Percentiles rank a stretch among this genome's conserved stretches.
Conservation (phyloP, 441 rosid species). For the Populus tomentosa region DNA sequence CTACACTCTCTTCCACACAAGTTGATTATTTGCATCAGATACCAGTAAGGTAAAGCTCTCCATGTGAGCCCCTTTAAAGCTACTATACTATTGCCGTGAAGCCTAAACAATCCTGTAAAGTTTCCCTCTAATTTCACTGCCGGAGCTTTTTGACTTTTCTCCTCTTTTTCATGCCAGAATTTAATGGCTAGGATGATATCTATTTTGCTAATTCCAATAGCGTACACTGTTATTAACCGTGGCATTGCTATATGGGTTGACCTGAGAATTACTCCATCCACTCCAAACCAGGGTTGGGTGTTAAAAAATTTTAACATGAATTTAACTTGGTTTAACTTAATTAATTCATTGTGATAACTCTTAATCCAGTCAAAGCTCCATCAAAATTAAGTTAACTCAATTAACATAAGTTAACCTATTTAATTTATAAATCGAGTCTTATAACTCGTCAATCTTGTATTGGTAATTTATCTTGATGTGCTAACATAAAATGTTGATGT, state of each 20-base stretch:
- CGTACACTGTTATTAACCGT: too few species aligned
- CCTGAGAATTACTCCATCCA: fast-evolving
- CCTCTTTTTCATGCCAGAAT: not conserved
- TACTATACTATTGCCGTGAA: not conserved
- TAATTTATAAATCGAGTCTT: fast-evolving
- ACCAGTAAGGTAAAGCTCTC: not conserved
- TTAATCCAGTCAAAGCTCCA: fast-evolving
- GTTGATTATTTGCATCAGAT: too few species aligned
- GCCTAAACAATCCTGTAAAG: conserved; percentile 19
- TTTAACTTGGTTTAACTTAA: fast-evolving
- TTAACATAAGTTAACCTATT: fast-evolving
- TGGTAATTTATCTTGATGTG: too few species aligned
- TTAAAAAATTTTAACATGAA: too few species aligned
- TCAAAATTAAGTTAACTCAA: too few species aligned
- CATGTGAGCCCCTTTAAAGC: conserved; percentile 10
- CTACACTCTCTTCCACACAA: too few species aligned
- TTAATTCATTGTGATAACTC: too few species aligned
- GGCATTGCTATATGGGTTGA: too few species aligned
- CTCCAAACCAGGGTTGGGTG: too few species aligned
- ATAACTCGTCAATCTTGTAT: too few species aligned
- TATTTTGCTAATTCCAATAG: too few species aligned
- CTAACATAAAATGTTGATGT: too few species aligned
- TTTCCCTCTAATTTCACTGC: not conserved
- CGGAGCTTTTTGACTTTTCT: not conserved
- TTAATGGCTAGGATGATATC: not conserved